Evolutionary conservation across 169 alveolate species (phyloP), one percentile per base, ranked within the genome.

Genomic region (Plasmodium malariae): DNA sequence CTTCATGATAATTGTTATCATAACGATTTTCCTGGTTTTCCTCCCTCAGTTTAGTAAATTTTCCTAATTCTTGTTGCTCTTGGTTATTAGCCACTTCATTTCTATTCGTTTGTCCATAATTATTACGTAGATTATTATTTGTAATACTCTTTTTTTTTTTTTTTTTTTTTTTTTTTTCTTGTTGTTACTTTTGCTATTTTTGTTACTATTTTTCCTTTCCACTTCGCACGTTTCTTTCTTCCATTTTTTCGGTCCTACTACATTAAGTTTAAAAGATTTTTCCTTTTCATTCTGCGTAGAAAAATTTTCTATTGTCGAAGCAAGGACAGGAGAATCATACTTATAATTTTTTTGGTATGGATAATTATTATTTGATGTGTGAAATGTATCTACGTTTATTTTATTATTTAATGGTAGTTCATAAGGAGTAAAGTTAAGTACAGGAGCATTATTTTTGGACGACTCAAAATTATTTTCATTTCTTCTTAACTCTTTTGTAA

Each of bases 241-340:
- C 91, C 91, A 83, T 83, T 83, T 83, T 67, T 83, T 83, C n/a
- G 91, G 91, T 57, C 91, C 91, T 54, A 83, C 62, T 1, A 83
- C 91, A 67, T 67, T 65, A 49, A 83, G 83, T 40, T 83, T 83
- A 67, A 67, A 32, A 17, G 69, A 48, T 83, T 43, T 65, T 54
- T 57, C 91, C 45, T 71, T 83, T 28, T 83, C 91, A 11, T 30
- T 78, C n/a, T 11, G 48, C 37, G 34, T 65, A 11, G 70, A 17
- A 0, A 28, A n/a, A 21, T 21, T 26, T 21, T 67, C 91, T n/a
- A 17, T 57, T 49, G 24, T n/a, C 26, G 80, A 54, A 48, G 34
- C 17, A 26, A 34, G 36, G 28, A 28, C 59, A n/a, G 40, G 32
- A 5, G 83, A 11, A 60, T 68, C 68, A n/a, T 67, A 83, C 11